These are phyloP conservation scores for Corrigiola litoralis DNA, from an alignment of 179 eudicot genomes.

Conservation along the genomic window DNA sequence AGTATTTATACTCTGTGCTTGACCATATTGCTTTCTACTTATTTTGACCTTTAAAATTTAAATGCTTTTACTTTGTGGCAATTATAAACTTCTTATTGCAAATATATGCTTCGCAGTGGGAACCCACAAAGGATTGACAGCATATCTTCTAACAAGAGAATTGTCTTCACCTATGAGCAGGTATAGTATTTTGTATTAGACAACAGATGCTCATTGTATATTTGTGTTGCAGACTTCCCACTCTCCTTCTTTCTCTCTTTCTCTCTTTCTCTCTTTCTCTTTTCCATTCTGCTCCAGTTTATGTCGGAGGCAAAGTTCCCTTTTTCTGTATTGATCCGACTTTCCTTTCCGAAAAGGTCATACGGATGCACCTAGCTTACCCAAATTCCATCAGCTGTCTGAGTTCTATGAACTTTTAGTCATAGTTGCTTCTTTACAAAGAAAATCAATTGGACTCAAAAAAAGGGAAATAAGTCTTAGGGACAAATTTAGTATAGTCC, in stretches of 20 bases:
- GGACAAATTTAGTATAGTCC: not conserved
- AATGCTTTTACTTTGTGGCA: not conserved
- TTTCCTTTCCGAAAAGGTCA: not conserved
- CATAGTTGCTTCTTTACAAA: not conserved
- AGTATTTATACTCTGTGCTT: too few species aligned
- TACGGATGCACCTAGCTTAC: not conserved
- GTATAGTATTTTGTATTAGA: slow-evolving; percentile 31
- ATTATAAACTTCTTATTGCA: slow-evolving; percentile 10
- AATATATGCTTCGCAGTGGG: slow-evolving; percentile 47
- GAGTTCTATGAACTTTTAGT: slow-evolving; percentile 1
- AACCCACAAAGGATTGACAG: slow-evolving; percentile 95
- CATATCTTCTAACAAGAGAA: slow-evolving; percentile 76
- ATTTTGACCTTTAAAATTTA: not conserved
- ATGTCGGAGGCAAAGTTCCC: too few species aligned
- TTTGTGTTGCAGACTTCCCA: not conserved
- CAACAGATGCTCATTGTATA: not conserved
- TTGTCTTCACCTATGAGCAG: slow-evolving; percentile 95
- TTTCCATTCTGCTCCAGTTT: not conserved
- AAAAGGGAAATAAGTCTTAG: not conserved
- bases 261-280: not conserved
- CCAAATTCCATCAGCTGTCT: not conserved
- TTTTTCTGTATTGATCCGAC: not conserved
- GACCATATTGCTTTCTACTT: not conserved
- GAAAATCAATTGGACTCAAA: not conserved
- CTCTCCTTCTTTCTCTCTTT: not conserved